Percentiles rank a stretch among this genome's conserved stretches.
Evolutionary conservation across 768 basidiomycete genomes (phyloP).

Genomic region (Hygrophorus pudorinus): DNA sequence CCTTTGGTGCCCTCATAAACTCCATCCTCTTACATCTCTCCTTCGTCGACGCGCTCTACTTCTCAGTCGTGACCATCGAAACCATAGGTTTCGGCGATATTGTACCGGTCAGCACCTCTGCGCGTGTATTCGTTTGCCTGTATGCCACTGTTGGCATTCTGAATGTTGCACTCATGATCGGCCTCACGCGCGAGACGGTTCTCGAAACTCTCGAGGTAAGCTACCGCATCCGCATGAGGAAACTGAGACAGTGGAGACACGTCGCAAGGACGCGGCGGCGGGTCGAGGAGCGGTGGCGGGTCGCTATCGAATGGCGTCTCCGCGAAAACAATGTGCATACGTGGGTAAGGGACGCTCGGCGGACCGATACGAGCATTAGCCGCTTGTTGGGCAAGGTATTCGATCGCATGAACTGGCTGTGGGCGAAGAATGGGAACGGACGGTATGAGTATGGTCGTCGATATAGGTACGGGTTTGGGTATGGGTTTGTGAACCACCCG

Average conservation of each 20-base stretch:
- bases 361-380: background rate
- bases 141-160: conserved; percentile 55
- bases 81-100: conserved; percentile 77
- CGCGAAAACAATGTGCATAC: conserved; percentile 34
- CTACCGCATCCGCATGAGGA: conserved; percentile 42
- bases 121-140: conserved; percentile 49
- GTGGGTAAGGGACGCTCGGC: conserved; percentile 38
- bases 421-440: conserved; percentile 8
- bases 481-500: conserved; percentile 19
- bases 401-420: conserved; percentile 10
- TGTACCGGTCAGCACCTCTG: conserved; percentile 35
- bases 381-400: conserved; percentile 5
- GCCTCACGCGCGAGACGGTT: conserved; percentile 58
- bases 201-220: conserved; percentile 64
- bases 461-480: conserved; percentile 6
- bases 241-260: no score
- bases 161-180: conserved; percentile 53
- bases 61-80: conserved; percentile 65
- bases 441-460: conserved; percentile 11
- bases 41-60: conserved; percentile 73
- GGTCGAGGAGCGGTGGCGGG: conserved; percentile 45
- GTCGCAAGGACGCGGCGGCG: conserved; percentile 5
- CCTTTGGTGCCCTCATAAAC: conserved; percentile 57
- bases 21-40: conserved; percentile 40
- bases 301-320: conserved; percentile 58